Percentiles rank a stretch among this genome's conserved stretches.
Conservation (phyloP, 768 basidiomycete genomes). For the Boletus reticuloceps region DNA sequence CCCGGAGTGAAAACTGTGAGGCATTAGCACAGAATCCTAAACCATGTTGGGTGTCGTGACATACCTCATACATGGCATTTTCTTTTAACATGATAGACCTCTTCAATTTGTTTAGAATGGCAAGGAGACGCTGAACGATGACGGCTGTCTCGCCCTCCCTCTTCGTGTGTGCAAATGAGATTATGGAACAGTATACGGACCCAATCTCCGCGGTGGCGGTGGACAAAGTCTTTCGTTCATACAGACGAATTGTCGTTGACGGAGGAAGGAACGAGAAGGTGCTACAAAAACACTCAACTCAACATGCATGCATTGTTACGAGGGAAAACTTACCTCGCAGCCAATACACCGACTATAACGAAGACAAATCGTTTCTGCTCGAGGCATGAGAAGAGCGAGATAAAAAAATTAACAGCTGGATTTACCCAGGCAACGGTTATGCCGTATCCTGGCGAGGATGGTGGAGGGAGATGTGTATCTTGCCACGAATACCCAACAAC, state of each 20-base stretch:
- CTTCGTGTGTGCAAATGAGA: constrained; percentile 66
- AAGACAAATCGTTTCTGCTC: constrained; percentile 62
- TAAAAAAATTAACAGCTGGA: background rate
- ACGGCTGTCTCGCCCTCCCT: constrained; percentile 47
- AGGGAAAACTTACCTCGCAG: constrained; percentile 59
- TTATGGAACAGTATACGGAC: constrained; percentile 68
- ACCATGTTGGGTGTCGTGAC: constrained; percentile 6
- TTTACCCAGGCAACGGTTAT: constrained; percentile 72
- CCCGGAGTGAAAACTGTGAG: constrained; percentile 66
- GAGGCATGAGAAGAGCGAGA: background rate
- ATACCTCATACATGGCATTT: constrained; percentile 68
- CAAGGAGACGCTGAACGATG: constrained; percentile 64
- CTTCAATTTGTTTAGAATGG: constrained; percentile 70
- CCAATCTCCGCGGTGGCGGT: constrained; percentile 70
- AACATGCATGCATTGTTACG: background rate
- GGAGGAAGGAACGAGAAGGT: constrained; percentile 68
- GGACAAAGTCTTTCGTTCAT: constrained; percentile 68
- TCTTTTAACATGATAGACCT: constrained; percentile 53
- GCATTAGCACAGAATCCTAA: background rate
- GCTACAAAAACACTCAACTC: constrained; percentile 30
- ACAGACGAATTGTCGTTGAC: constrained; percentile 69
- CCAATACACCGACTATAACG: constrained; percentile 68
- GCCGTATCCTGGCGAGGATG: constrained; percentile 57
- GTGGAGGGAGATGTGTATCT: constrained; percentile 46
- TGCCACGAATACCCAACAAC: constrained; percentile 75